Conservation (phyloP, 768 basidiomycete genomes). For the Serendipita sp. region DNA sequence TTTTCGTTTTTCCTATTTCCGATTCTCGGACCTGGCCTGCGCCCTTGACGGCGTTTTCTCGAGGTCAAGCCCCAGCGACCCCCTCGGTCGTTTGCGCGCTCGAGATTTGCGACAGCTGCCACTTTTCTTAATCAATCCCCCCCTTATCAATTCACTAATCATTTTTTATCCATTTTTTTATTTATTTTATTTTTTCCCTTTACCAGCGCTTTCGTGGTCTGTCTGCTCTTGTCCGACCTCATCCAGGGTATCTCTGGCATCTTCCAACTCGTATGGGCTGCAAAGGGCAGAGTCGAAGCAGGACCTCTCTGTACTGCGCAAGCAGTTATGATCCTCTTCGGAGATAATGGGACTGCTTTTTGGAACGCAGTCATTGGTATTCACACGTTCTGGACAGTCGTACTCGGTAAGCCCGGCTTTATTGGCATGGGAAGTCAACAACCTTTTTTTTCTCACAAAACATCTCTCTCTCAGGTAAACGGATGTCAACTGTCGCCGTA, state of each 20-base stretch:
- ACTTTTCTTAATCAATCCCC: neutral
- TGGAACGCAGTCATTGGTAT: neutral
- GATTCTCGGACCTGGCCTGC: neutral
- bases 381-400: slow-evolving; percentile 8
- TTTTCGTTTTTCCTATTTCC: neutral
- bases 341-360: slow-evolving; percentile 1
- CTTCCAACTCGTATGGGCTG: slow-evolving; percentile 5
- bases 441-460: neutral
- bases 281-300: neutral
- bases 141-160: neutral
- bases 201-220: slow-evolving; percentile 3
- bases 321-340: slow-evolving; percentile 2
- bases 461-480: neutral
- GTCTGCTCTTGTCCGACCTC: slow-evolving; percentile 3
- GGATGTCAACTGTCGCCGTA: slow-evolving; percentile 3
- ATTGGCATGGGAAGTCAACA: neutral
- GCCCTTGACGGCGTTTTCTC: neutral
- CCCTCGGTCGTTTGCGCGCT: too few species aligned
- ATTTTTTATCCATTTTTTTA: neutral
- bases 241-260: slow-evolving; percentile 5
- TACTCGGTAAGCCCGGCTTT: neutral
- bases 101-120: neutral
- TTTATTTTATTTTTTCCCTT: neutral
- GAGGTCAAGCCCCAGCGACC: too few species aligned
- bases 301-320: slow-evolving; percentile 3